Conservation (phyloP, 768 basidiomycete species). For the Collybia sordida region DNA sequence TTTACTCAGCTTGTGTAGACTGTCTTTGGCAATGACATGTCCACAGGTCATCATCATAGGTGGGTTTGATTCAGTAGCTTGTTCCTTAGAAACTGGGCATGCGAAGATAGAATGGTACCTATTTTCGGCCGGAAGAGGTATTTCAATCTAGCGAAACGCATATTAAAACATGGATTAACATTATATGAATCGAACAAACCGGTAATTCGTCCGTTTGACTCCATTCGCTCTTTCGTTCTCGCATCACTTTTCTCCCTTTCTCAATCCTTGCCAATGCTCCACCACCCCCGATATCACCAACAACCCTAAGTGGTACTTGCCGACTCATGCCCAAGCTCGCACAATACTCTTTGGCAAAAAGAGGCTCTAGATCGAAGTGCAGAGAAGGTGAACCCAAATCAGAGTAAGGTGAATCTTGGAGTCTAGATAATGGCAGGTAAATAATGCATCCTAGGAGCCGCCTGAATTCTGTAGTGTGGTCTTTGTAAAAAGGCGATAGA, state of each 20-base stretch:
- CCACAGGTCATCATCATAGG: constrained; percentile 99
- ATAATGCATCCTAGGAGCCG: constrained; percentile 69
- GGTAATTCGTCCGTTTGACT: constrained; percentile 87
- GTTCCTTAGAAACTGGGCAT: constrained; percentile 97
- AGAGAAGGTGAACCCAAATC: constrained; percentile 71
- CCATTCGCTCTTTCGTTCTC: constrained; percentile 92
- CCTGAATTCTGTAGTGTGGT: constrained; percentile 62
- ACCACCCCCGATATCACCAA: constrained; percentile 90
- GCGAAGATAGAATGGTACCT: constrained; percentile 97
- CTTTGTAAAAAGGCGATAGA: constrained; percentile 61
- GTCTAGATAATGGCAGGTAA: constrained; percentile 67
- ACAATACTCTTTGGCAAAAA: constrained; percentile 91
- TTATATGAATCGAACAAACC: constrained; percentile 38
- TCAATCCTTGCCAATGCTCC: constrained; percentile 91
- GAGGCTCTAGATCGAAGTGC: constrained; percentile 74
- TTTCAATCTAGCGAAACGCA: constrained; percentile 71
- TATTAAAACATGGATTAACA: neutral
- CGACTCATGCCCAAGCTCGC: constrained; percentile 84
- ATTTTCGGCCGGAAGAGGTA: constrained; percentile 81
- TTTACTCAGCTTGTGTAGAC: constrained; percentile 86
- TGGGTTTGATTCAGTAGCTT: constrained; percentile 89
- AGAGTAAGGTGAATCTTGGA: constrained; percentile 72
- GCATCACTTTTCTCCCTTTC: constrained; percentile 92
- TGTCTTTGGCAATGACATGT: constrained; percentile 93
- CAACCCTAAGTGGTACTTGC: constrained; percentile 83